Evolutionary conservation across 495 filamentous ascomycete species (phyloP).

Genomic region (Cercophora samala): DNA sequence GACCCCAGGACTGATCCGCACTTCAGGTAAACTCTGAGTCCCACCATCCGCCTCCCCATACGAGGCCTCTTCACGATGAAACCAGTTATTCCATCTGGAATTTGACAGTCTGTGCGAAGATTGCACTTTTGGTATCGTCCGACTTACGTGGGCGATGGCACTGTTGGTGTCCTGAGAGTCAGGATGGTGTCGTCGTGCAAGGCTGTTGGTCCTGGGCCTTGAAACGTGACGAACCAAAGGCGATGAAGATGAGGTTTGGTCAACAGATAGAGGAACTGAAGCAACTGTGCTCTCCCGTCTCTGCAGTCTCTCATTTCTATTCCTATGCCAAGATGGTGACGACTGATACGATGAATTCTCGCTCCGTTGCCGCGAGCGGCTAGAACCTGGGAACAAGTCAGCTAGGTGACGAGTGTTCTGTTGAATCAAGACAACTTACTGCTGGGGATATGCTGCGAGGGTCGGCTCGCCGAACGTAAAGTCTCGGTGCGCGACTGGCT

Average conservation of each 20-base stretch:
- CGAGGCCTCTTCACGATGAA: neutral
- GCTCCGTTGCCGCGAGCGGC: neutral
- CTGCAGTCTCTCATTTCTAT: neutral
- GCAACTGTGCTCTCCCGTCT: neutral
- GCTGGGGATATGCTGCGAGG: neutral
- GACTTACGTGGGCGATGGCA: conserved; percentile 26
- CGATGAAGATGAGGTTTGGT: conserved; percentile 12
- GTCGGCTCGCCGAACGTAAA: neutral
- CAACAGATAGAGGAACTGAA: neutral
- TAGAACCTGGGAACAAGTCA: neutral
- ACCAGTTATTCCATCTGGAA: conserved; percentile 24
- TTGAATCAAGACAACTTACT: neutral
- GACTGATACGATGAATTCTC: neutral
- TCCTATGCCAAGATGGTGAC: neutral
- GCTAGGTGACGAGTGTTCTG: neutral
- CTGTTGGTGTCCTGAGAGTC: conserved; percentile 27
- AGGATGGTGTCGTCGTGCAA: conserved; percentile 2
- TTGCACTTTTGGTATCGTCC: conserved; percentile 16
- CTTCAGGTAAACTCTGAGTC: conserved; percentile 17
- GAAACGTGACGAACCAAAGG: conserved; percentile 20
- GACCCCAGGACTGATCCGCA: conserved; percentile 28
- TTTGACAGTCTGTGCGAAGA: conserved; percentile 26
- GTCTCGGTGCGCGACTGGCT: neutral
- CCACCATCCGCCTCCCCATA: conserved; percentile 15
- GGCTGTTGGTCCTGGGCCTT: neutral